phyloP scores from a whole-genome alignment of 2,329 filamentous ascomycete genomes.

The Didymella glomerata region DNA sequence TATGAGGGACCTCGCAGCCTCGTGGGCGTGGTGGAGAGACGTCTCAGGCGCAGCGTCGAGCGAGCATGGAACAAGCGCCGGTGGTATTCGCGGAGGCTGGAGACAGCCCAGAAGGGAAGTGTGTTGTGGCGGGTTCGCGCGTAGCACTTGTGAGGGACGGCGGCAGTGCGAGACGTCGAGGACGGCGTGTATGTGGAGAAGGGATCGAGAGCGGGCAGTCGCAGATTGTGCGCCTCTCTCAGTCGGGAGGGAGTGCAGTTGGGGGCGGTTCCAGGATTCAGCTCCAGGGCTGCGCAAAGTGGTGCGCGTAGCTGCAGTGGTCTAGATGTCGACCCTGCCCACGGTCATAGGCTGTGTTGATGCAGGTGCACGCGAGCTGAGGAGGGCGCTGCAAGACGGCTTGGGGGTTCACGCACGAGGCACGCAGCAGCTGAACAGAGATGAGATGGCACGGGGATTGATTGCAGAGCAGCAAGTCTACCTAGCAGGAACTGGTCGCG shows the following conservation, averaged over 20 bases:
- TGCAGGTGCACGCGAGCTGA: neutral
- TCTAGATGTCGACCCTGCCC: conserved; percentile 8
- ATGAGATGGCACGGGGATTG: neutral
- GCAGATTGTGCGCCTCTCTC: neutral
- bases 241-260: conserved; percentile 24
- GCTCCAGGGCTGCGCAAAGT: conserved; percentile 10
- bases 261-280: conserved; percentile 4
- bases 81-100: conserved; percentile 20
- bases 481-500: neutral
- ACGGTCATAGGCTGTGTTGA: neutral
- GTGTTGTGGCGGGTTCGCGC: conserved; percentile 12
- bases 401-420: neutral
- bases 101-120: conserved; percentile 21
- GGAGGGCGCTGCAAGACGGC: neutral
- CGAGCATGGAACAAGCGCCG: conserved; percentile 26
- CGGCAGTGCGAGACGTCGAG: neutral
- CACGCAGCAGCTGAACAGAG: neutral
- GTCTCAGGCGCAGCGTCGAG: conserved; percentile 12
- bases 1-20: conserved; percentile 2
- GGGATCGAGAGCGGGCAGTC: neutral
- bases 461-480: neutral
- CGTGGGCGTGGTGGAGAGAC: conserved; percentile 11
- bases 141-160: conserved; percentile 2
- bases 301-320: conserved; percentile 18
- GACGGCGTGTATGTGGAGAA: neutral